Conservation (phyloP, 2,329 filamentous ascomycete genomes). For the Verticillium longisporum region DNA sequence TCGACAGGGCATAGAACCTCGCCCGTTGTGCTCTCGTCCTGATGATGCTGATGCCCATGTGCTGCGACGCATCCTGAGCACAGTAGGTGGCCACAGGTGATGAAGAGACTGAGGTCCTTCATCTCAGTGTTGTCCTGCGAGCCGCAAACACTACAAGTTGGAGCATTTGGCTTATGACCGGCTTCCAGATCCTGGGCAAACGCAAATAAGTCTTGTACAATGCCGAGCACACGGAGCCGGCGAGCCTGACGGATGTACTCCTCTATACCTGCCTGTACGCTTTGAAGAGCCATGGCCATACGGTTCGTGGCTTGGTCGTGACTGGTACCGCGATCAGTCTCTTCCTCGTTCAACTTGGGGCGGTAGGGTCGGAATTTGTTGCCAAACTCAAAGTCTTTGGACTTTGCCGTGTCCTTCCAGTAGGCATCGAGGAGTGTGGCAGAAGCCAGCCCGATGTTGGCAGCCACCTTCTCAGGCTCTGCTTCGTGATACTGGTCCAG, state of each 20-base stretch:
- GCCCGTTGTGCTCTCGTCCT: background rate
- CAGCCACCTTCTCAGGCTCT: background rate
- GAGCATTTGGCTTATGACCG: background rate
- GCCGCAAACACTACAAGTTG: slow-evolving; percentile 5
- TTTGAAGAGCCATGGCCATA: slow-evolving; percentile 13
- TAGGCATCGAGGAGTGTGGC: background rate
- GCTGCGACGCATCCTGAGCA: slow-evolving; percentile 12
- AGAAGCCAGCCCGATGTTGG: background rate
- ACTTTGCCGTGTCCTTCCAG: background rate
- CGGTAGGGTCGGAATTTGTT: slow-evolving; percentile 7
- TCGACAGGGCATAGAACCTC: slow-evolving; percentile 8
- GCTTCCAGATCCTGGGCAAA: background rate
- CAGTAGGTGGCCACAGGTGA: slow-evolving; percentile 18
- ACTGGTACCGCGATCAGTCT: slow-evolving; percentile 8
- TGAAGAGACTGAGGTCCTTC: slow-evolving; percentile 9
- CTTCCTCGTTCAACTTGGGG: slow-evolving; percentile 6
- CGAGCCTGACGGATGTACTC: background rate
- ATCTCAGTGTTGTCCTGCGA: background rate
- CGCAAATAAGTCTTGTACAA: background rate
- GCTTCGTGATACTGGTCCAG: background rate
- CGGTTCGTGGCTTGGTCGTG: slow-evolving; percentile 14
- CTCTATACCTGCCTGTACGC: slow-evolving; percentile 2
- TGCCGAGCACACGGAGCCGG: background rate
- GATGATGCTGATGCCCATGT: background rate
- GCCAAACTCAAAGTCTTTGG: slow-evolving; percentile 14